Evolutionary conservation across 116 monocot species (phyloP).

Genomic region (Papilionanthe hybrid): DNA sequence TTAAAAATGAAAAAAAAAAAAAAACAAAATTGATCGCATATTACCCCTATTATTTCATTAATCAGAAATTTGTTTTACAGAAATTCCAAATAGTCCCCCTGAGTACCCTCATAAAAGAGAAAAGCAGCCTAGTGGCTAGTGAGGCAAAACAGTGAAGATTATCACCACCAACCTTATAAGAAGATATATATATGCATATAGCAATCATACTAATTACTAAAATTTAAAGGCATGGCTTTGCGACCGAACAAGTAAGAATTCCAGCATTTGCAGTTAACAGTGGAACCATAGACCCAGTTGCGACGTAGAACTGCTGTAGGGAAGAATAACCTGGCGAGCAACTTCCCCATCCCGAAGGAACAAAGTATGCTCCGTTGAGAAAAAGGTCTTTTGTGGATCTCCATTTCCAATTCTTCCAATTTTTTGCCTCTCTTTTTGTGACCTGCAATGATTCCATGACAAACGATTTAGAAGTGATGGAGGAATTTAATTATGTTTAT

Average conservation of each 20-base stretch:
- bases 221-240: conserved; percentile 23
- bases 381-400: conserved; percentile 43
- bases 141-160: too few relatives aligned
- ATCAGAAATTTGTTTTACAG: too few relatives aligned
- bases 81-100: too few relatives aligned
- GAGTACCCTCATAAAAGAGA: too few relatives aligned
- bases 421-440: conserved; percentile 38
- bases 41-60: too few relatives aligned
- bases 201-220: background rate
- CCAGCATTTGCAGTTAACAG: conserved; percentile 35
- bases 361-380: conserved; percentile 49
- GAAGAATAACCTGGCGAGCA: conserved; percentile 25
- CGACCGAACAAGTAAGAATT: conserved; percentile 27
- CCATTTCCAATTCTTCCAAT: conserved; percentile 58
- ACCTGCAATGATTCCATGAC: conserved; percentile 21
- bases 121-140: too few relatives aligned
- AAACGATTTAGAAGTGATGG: too few relatives aligned
- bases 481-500: too few relatives aligned
- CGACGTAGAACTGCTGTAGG: conserved; percentile 17
- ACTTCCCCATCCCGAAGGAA: conserved; percentile 52
- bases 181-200: background rate
- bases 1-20: too few relatives aligned
- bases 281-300: conserved; percentile 34
- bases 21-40: too few relatives aligned
- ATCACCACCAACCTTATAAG: too few relatives aligned